Evolutionary conservation across 192 early-diverging fungal genomes (phyloP).

Genomic region (Spizellomyces sp.): DNA sequence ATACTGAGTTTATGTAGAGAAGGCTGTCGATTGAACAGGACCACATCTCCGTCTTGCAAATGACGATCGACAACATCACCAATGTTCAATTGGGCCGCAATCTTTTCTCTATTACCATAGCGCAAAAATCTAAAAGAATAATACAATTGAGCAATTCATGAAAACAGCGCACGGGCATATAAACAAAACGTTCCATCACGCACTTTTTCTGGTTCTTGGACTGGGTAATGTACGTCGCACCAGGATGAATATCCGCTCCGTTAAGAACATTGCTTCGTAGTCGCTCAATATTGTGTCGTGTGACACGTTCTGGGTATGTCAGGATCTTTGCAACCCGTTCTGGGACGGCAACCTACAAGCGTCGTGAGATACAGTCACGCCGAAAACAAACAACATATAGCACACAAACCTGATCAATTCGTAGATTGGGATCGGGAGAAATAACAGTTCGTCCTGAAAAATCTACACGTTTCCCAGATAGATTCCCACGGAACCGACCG

Average conservation of each 20-base stretch:
- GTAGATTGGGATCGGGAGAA: conserved; percentile 97
- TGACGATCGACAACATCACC: conserved; percentile 98
- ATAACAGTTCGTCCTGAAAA: conserved; percentile 99
- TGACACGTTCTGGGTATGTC: conserved; percentile 97
- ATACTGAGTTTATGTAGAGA: conserved; percentile 96
- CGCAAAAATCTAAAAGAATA: conserved; percentile 60
- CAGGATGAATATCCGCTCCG: conserved; percentile 88
- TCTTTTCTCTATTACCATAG: conserved; percentile 67
- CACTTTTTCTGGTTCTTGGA: conserved; percentile 38
- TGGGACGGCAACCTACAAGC: conserved; percentile 83
- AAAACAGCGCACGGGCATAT: neutral
- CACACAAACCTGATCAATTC: conserved; percentile 93
- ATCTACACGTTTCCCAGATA: conserved; percentile 99
- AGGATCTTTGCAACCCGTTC: conserved; percentile 85
- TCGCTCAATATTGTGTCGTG: conserved; percentile 80
- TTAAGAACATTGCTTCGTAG: conserved; percentile 77
- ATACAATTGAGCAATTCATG: neutral
- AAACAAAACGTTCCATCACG: neutral
- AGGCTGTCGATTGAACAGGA: conserved; percentile 98
- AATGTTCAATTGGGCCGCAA: conserved; percentile 73
- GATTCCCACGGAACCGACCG: conserved; percentile 97
- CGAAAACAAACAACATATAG: too few relatives aligned
- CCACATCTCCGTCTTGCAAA: conserved; percentile 88
- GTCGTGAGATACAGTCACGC: too few relatives aligned
- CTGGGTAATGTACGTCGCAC: conserved; percentile 81